Evolutionary conservation across 2,329 filamentous ascomycete species (phyloP), one percentile per base, ranked within the genome.

Genomic region (Tolypocladium amazonense): DNA sequence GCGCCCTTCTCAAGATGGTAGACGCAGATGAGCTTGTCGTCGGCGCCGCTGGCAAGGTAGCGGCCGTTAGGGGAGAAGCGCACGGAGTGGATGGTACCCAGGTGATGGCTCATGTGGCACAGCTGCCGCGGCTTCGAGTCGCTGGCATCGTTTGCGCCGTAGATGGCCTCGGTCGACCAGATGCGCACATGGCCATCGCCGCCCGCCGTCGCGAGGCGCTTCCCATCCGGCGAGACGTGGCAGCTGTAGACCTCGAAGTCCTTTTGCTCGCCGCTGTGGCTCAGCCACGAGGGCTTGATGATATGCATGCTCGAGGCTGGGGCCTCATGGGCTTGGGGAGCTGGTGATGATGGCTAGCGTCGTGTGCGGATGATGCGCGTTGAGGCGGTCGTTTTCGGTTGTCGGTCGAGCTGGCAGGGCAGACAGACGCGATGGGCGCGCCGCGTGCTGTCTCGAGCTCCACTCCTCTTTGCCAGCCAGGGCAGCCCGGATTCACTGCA

Each of bases 241-340:
- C 93, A 97, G 77, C 91, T 96, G 79, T 97, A 99, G 65, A 97
- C 93, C 76, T 99, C 94, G 71, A 95, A 96, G 73, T 97, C 92
- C 72, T 97, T 97, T 73, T 96, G 90, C 79, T 99, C 94, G 72
- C 93, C 92, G 77, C 90, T 92, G 79, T 97, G 93, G 73, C 89
- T 93, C 70, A 97, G 86, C 92, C 93, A 97, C 72, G 89, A 86
- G 67, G 93, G 93, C 84, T 95, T 96, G 75, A 95, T 90, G 77
- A 97, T 85, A 79, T 86, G 88, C 89, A 93, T 92, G 25, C 38
- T 30, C 23, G 50, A 35, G 50, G 50, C 20, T 35, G 50, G 11
- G 47, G 52, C 58, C 58, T 58, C 58, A 59, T 62, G 60, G 52
- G 60, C 58, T 60, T 8, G 50, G 30, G 50, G 27, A 4, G 50